phyloP scores from a whole-genome alignment of 2,329 filamentous ascomycete species.

The Rhinocladiella mackenziei region DNA sequence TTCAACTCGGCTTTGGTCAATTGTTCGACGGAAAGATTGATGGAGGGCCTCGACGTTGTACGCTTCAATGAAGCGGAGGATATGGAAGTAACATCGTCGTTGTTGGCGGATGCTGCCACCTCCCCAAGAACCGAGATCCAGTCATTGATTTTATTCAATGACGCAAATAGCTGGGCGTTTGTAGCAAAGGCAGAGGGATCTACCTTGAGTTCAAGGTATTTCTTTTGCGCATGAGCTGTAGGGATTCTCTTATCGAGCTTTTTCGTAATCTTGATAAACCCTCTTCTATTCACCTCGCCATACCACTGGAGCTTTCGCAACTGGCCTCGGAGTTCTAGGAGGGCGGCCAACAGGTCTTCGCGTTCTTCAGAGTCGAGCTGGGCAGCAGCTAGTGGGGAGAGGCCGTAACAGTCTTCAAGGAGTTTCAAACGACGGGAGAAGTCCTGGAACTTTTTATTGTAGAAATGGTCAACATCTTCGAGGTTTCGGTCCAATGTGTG shows the following conservation, averaged over 20 bases:
- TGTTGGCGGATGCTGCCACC: conserved; percentile 61
- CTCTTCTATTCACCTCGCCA: conserved; percentile 89
- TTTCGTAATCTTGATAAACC: conserved; percentile 98
- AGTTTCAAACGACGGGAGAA: conserved; percentile 78
- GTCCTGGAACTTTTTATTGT: conserved; percentile 91
- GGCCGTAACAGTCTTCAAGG: conserved; percentile 81
- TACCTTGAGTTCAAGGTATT: conserved; percentile 86
- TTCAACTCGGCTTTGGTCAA: conserved; percentile 70
- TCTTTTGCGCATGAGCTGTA: conserved; percentile 69
- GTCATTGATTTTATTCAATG: conserved; percentile 72
- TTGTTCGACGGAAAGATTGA: conserved; percentile 65
- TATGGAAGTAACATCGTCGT: conserved; percentile 25
- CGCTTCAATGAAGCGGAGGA: conserved; percentile 69
- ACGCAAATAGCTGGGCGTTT: conserved; percentile 56
- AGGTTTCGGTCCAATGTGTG: conserved; percentile 94
- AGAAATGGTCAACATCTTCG: conserved; percentile 93
- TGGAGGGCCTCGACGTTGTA: conserved; percentile 68
- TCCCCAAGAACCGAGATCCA: conserved; percentile 84
- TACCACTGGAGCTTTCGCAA: conserved; percentile 95
- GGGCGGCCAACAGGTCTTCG: conserved; percentile 83
- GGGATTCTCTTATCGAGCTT: conserved; percentile 95
- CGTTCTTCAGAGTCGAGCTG: conserved; percentile 81
- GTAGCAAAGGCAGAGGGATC: conserved; percentile 84
- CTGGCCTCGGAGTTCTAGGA: conserved; percentile 82
- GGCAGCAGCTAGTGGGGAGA: conserved; percentile 63